Evolutionary conservation across 495 filamentous ascomycete species (phyloP).

Genomic region (Penicillium subrubescens): DNA sequence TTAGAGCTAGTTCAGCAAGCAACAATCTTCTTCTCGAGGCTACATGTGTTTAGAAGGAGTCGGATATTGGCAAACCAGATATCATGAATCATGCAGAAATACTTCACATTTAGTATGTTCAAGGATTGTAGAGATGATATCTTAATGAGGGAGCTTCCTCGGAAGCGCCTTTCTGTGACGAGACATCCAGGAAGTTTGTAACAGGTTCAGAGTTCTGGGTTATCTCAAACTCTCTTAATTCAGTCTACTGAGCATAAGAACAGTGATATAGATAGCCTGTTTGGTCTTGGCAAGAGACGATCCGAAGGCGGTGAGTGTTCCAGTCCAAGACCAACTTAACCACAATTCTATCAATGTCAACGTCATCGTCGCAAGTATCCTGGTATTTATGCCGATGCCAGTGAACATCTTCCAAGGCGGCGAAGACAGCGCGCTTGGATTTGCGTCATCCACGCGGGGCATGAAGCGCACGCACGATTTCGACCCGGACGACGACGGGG

Average conservation of each 20-base stretch:
- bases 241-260: too few relatives aligned
- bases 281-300: not conserved
- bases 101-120: too few relatives aligned
- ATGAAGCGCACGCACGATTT: conserved; percentile 19
- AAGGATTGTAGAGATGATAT: too few relatives aligned
- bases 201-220: too few relatives aligned
- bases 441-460: conserved; percentile 5
- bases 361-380: not conserved
- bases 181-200: too few relatives aligned
- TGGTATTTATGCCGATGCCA: conserved; percentile 15
- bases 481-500: conserved; percentile 16
- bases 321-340: not conserved
- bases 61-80: not conserved
- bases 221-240: too few relatives aligned
- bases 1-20: not conserved
- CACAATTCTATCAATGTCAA: not conserved
- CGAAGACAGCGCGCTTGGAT: not conserved
- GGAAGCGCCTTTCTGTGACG: too few relatives aligned
- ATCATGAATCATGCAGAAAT: too few relatives aligned
- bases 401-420: not conserved
- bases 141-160: too few relatives aligned
- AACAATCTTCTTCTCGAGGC: not conserved
- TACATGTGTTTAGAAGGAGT: not conserved
- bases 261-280: too few relatives aligned
- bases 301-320: conserved; percentile 12